Base-by-base conservation (phyloP, 768 basidiomycete genomes). In the Leccinum variicolor region DNA sequence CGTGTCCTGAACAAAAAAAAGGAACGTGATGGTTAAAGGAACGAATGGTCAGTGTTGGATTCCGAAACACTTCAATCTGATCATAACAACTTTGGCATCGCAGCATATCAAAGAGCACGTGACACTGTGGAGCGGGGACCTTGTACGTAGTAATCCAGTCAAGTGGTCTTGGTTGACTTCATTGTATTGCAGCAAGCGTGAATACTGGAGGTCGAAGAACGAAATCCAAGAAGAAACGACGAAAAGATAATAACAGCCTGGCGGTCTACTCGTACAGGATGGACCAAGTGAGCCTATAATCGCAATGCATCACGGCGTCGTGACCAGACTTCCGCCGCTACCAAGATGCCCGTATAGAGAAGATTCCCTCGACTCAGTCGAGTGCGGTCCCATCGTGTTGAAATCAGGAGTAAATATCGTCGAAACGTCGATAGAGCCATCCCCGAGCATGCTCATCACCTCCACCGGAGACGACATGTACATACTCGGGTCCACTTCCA, bases 371-470 rank as follows among this genome's bases (percentile, higher is more conserved):
- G 69, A 59, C 33, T 72, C 72, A 29, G 53, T 49, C 41, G 61
- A 57, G 54, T 64, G 65, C 17, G 58, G 64, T 41, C 41, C 41
- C n/a, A 66, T 66, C 62, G 74, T 64, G 31, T 51, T 46, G 46
- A 73, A 74, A 57, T 72, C 73, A 34, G 71, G 41, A 15, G 63
- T 41, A 49, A 77, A 74, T 19, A 75, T 64, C 39, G 74, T 62
- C 6, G 68, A 59, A 51, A 76, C 69, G 48, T 77, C 69, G 36
- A 81, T 74, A 6, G 69, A 63, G 5, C 50, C 55, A 3, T 79
- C 84, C 61, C 77, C 78, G 57, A 87, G 83, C 67, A 88, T 74
- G 59, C 79, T 77, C 77, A 87, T 78, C 75, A 87, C 80, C 59
- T 87, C 85, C 49, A 77, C 74, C 39, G 80, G 77, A 4, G 72